Evolutionary conservation across 1,284 basidiomycete genomes (phyloP).

Genomic region (Limonomyces culmigenus): DNA sequence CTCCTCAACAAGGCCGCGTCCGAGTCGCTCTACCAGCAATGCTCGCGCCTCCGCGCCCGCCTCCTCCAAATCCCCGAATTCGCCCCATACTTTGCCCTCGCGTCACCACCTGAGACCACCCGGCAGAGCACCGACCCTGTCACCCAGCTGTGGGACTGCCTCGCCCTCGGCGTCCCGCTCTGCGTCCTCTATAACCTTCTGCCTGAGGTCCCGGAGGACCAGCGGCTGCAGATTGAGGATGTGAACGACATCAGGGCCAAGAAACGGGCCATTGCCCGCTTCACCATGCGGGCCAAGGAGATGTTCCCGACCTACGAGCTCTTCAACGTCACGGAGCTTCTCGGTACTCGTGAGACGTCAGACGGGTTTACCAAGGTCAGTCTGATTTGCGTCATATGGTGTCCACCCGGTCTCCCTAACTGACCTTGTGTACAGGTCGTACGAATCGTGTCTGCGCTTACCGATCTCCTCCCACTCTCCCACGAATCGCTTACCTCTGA

Average conservation of each 20-base stretch:
- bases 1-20: slow-evolving; percentile 77
- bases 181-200: slow-evolving; percentile 93
- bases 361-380: slow-evolving; percentile 90
- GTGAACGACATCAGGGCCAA: too few relatives aligned
- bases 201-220: too few relatives aligned
- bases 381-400: slow-evolving; percentile 3
- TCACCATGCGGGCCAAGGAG: slow-evolving; percentile 51
- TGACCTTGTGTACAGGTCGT: slow-evolving; percentile 45
- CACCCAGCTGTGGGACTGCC: slow-evolving; percentile 85
- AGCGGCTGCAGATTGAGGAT: too few relatives aligned
- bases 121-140: slow-evolving; percentile 75
- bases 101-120: slow-evolving; percentile 31
- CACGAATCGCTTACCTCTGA: too few relatives aligned
- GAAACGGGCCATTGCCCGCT: slow-evolving; percentile 67
- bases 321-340: slow-evolving; percentile 78
- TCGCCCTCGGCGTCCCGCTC: slow-evolving; percentile 84
- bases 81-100: slow-evolving; percentile 47
- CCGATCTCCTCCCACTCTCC: slow-evolving; percentile 69
- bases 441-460: slow-evolving; percentile 78
- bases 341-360: slow-evolving; percentile 71
- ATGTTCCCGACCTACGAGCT: slow-evolving; percentile 49
- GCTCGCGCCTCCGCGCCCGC: slow-evolving; percentile 54
- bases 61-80: slow-evolving; percentile 64
- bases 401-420: slow-evolving; percentile 2
- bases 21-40: slow-evolving; percentile 79